A percentile compares a stretch with the other conserved stretches of the same genome.
Conservation (phyloP, 805 yeast species). For the Naumovozyma castellii region DNA sequence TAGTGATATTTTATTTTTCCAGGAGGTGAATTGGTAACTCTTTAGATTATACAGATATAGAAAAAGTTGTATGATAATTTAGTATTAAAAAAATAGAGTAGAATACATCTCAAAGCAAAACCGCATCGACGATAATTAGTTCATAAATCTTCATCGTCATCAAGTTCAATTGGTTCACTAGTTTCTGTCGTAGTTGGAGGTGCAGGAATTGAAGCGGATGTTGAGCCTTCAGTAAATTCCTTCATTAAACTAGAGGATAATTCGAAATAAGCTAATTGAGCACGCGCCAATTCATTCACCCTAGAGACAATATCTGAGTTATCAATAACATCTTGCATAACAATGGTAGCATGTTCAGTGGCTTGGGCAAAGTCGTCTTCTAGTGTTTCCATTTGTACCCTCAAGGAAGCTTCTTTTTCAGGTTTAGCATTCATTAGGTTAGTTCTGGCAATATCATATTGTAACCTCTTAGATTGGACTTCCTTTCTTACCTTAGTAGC, state of each 20-base stretch:
- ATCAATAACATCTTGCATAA: slow-evolving; percentile 72
- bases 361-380: slow-evolving; percentile 88
- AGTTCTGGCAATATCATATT: slow-evolving; percentile 70
- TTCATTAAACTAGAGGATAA: slow-evolving; percentile 60
- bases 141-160: slow-evolving; percentile 1
- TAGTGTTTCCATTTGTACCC: slow-evolving; percentile 70
- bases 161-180: not conserved
- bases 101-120: not conserved
- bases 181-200: slow-evolving; percentile 1
- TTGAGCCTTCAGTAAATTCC: slow-evolving; percentile 37
- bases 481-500: slow-evolving; percentile 60
- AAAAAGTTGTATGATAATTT: too few relatives aligned
- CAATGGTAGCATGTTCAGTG: slow-evolving; percentile 76
- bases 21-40: too few relatives aligned
- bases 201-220: not conserved
- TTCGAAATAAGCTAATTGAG: slow-evolving; percentile 75
- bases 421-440: slow-evolving; percentile 41
- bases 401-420: slow-evolving; percentile 60
- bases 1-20: too few relatives aligned
- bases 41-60: too few relatives aligned
- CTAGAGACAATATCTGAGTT: slow-evolving; percentile 60
- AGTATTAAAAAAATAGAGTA: too few relatives aligned
- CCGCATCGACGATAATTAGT: not conserved
- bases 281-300: slow-evolving; percentile 58
- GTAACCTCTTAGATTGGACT: slow-evolving; percentile 69